Evolutionary conservation across 2,329 filamentous ascomycete genomes (phyloP).

Genomic region (Trichophaea hybrida): DNA sequence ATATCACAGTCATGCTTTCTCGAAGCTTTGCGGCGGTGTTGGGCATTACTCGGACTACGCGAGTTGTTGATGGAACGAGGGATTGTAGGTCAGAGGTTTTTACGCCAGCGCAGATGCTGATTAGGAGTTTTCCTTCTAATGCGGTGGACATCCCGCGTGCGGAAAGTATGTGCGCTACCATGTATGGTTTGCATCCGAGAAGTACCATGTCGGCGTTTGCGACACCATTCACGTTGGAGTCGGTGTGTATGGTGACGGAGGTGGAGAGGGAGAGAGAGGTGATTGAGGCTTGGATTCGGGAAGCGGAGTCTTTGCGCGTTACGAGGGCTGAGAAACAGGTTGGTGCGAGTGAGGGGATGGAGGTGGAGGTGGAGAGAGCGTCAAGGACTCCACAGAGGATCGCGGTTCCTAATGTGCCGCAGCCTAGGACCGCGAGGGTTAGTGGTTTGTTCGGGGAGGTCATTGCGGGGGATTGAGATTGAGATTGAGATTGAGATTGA

Average conservation of each 20-base stretch:
- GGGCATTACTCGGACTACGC: constrained; percentile 66
- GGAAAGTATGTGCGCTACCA: constrained; percentile 52
- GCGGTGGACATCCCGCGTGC: constrained; percentile 56
- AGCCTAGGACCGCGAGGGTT: constrained; percentile 62
- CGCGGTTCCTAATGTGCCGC: constrained; percentile 73
- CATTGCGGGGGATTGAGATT: constrained; percentile 4
- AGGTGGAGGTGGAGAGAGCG: constrained; percentile 40
- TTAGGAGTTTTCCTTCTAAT: constrained; percentile 62
- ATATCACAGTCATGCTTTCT: constrained; percentile 72
- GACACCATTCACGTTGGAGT: constrained; percentile 56
- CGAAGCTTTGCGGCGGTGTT: constrained; percentile 60
- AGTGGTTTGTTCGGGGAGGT: constrained; percentile 7
- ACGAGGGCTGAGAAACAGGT: constrained; percentile 71
- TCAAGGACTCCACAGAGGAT: constrained; percentile 68
- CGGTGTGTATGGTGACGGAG: constrained; percentile 47
- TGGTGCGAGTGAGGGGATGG: constrained; percentile 40
- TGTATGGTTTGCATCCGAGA: constrained; percentile 67
- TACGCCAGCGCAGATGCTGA: constrained; percentile 69
- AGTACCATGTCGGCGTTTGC: constrained; percentile 58
- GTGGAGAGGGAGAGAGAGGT: constrained; percentile 39
- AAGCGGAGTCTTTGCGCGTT: constrained; percentile 51
- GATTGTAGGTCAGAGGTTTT: constrained; percentile 53
- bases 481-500: neutral
- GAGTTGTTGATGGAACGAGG: constrained; percentile 37
- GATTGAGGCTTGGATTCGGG: constrained; percentile 52